These are phyloP conservation scores for Fusarium chaquense DNA, from an alignment of 2,329 filamentous ascomycete species.

Conservation along the genomic window DNA sequence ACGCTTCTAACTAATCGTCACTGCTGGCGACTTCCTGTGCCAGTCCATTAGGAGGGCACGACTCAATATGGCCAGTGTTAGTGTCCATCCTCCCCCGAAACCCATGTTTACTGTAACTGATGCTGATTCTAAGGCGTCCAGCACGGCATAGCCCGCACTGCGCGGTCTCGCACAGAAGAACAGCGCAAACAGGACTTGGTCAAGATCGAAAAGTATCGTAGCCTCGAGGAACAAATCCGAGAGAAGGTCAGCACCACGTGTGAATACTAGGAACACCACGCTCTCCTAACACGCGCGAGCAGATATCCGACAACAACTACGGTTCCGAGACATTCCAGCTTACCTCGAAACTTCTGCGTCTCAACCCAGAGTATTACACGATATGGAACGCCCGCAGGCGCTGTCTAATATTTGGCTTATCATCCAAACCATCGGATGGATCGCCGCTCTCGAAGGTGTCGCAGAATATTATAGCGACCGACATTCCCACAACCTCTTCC, in stretches of 20 bases:
- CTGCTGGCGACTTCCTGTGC: constrained; percentile 10
- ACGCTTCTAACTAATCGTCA: constrained; percentile 1
- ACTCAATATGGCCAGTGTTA: constrained; percentile 44
- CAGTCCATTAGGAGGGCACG: constrained; percentile 4
- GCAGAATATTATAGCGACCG: constrained; percentile 65
- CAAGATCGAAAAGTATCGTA: constrained; percentile 81
- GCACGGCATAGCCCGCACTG: constrained; percentile 85
- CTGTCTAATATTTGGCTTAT: constrained; percentile 70
- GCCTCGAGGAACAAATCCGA: constrained; percentile 75
- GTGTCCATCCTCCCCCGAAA: background rate
- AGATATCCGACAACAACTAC: constrained; percentile 60
- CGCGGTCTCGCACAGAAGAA: constrained; percentile 72
- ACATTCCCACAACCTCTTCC: constrained; percentile 71
- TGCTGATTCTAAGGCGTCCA: constrained; percentile 55
- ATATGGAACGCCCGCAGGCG: constrained; percentile 90
- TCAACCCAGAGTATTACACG: constrained; percentile 91
- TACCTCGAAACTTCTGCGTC: constrained; percentile 77
- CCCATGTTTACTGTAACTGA: constrained; percentile 36
- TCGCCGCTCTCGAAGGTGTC: constrained; percentile 67
- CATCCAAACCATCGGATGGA: constrained; percentile 65
- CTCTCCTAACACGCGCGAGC: constrained; percentile 29
- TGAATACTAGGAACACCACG: background rate
- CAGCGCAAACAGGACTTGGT: constrained; percentile 77
- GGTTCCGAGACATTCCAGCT: constrained; percentile 71
- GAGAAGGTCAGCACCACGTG: constrained; percentile 64